These are phyloP conservation scores for Arachnomyces sp. DNA, from an alignment of 2,329 filamentous ascomycete genomes.

Conservation along the genomic window DNA sequence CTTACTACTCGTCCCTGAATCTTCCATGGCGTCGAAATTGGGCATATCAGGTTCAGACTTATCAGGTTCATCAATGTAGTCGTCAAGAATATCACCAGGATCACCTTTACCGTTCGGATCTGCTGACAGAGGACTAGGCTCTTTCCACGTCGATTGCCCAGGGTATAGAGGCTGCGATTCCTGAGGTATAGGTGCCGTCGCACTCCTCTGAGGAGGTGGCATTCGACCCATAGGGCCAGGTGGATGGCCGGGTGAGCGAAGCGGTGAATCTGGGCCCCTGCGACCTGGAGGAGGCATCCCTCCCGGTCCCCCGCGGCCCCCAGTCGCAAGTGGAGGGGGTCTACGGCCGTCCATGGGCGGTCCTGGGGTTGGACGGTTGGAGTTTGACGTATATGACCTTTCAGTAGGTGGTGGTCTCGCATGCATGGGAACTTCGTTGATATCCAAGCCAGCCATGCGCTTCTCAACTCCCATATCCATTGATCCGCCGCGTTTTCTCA, in stretches of 20 bases:
- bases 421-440: constrained; percentile 23
- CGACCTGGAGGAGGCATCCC: neutral
- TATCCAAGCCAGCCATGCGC: constrained; percentile 32
- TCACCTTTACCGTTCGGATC: constrained; percentile 14
- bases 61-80: constrained; percentile 43
- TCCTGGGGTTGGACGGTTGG: constrained; percentile 25
- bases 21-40: constrained; percentile 52
- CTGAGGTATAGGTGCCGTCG: constrained; percentile 27
- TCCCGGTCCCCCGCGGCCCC: no score
- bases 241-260: constrained; percentile 8
- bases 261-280: constrained; percentile 3
- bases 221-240: constrained; percentile 20
- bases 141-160: constrained; percentile 27
- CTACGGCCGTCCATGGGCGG: constrained; percentile 11
- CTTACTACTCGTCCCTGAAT: constrained; percentile 15
- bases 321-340: neutral
- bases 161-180: constrained; percentile 24
- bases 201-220: constrained; percentile 26
- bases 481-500: constrained; percentile 25
- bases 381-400: constrained; percentile 34
- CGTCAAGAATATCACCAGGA: constrained; percentile 38
- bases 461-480: constrained; percentile 28
- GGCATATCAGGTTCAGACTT: constrained; percentile 51
- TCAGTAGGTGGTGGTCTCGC: constrained; percentile 13
- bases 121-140: constrained; percentile 14